These are phyloP conservation scores for Boletus reticulatus DNA, from an alignment of 768 basidiomycete species.

Conservation along the genomic window DNA sequence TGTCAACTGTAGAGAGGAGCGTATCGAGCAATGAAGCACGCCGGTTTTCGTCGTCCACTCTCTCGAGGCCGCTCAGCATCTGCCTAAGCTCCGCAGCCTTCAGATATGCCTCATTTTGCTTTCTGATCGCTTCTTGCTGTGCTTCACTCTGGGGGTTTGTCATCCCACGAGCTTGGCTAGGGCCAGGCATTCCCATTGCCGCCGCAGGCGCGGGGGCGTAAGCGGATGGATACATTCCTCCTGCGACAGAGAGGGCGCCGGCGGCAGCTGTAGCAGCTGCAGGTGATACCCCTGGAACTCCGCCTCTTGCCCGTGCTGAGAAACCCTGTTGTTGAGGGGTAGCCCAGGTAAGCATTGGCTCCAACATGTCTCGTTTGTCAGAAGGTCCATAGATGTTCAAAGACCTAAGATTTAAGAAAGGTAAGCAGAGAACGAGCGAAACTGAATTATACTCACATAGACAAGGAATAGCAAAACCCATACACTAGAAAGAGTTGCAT, in stretches of 20 bases:
- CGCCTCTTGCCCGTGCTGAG: conserved; percentile 13
- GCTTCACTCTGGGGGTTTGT: conserved; percentile 27
- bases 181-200: conserved; percentile 14
- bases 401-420: conserved; percentile 40
- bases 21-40: conserved; percentile 70
- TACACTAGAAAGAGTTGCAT: conserved; percentile 30
- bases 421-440: neutral
- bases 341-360: conserved; percentile 71
- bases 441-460: conserved; percentile 47
- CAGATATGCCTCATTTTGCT: conserved; percentile 41
- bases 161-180: conserved; percentile 17
- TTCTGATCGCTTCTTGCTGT: conserved; percentile 33
- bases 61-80: conserved; percentile 66
- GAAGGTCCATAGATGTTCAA: conserved; percentile 70
- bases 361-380: conserved; percentile 57
- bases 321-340: conserved; percentile 68
- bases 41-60: conserved; percentile 73
- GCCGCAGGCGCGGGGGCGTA: conserved; percentile 17
- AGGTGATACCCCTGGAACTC: conserved; percentile 20
- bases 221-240: conserved; percentile 13
- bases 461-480: conserved; percentile 52
- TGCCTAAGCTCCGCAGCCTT: conserved; percentile 68
- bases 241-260: neutral
- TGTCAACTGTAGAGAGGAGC: conserved; percentile 65
- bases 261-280: conserved; percentile 3